A percentile compares a stretch with the other conserved stretches of the same genome.
Conservation (phyloP, 768 basidiomycete genomes). For the Cystofilobasidium ferigula region DNA sequence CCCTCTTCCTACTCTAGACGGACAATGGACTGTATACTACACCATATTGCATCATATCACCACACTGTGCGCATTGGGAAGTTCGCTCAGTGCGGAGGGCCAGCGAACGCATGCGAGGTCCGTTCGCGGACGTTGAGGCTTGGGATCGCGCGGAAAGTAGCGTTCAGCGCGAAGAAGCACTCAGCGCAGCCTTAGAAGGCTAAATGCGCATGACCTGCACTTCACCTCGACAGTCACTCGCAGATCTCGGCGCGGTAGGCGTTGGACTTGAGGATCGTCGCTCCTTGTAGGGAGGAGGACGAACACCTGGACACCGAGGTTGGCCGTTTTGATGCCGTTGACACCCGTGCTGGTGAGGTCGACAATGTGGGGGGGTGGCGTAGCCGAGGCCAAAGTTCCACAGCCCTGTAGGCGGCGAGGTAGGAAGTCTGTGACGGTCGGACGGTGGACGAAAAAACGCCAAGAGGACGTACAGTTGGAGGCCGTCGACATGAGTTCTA, state of each 20-base stretch:
- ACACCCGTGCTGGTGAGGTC: conserved; percentile 15
- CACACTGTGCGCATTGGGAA: no score
- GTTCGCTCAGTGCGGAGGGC: no score
- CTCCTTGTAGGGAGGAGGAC: conserved; percentile 34
- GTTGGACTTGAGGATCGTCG: conserved; percentile 23
- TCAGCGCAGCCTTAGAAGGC: no score
- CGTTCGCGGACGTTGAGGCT: no score
- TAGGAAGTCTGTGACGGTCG: background rate
- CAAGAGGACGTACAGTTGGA: no score
- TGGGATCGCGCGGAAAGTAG: no score
- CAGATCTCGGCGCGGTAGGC: conserved; percentile 21
- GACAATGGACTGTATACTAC: no score
- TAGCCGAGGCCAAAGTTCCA: conserved; percentile 63
- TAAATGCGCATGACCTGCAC: conserved; percentile 15
- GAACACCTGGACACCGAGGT: conserved; percentile 62
- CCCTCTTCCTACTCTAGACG: background rate
- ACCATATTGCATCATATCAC: no score
- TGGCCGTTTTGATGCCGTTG: conserved; percentile 18
- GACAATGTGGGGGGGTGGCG: conserved; percentile 27
- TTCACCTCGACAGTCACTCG: background rate
- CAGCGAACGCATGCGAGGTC: no score
- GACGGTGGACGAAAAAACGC: background rate
- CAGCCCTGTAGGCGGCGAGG: conserved; percentile 9
- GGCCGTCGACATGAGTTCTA: conserved; percentile 48
- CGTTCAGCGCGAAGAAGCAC: no score